These are phyloP conservation scores for Serendipita sp. DNA, from an alignment of 768 basidiomycete genomes.

Conservation along the genomic window DNA sequence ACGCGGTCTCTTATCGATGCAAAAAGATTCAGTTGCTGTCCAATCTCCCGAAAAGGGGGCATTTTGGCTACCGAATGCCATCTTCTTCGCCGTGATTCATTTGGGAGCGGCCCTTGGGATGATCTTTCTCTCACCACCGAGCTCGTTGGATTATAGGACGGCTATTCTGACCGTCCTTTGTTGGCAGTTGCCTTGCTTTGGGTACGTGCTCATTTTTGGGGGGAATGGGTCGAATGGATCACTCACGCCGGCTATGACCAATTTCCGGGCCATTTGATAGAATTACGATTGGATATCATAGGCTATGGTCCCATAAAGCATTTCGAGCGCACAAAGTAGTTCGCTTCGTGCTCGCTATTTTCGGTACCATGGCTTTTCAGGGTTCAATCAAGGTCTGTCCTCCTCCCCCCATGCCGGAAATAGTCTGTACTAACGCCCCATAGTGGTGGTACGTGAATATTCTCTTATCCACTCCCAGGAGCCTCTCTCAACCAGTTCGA, in stretches of 20 bases:
- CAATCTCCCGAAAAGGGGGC: neutral
- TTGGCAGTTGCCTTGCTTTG: conserved; percentile 59
- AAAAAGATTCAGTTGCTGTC: neutral
- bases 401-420: conserved; percentile 10
- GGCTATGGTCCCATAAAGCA: conserved; percentile 60
- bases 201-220: conserved; percentile 26
- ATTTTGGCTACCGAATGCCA: conserved; percentile 47
- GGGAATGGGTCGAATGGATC: neutral
- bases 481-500: neutral
- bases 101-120: conserved; percentile 38
- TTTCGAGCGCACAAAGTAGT: conserved; percentile 43
- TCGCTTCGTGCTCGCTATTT: conserved; percentile 38
- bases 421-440: neutral
- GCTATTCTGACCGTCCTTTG: conserved; percentile 35
- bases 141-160: conserved; percentile 27
- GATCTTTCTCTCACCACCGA: conserved; percentile 30
- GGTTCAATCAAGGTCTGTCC: conserved; percentile 53
- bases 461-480: neutral
- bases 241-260: neutral
- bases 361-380: conserved; percentile 62
- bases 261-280: conserved; percentile 19
- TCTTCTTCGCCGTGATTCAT: conserved; percentile 43
- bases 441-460: conserved; percentile 36
- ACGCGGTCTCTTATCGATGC: neutral
- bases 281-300: conserved; percentile 62